Conservation (phyloP, 768 basidiomycete genomes). For the Trametes cubensis region DNA sequence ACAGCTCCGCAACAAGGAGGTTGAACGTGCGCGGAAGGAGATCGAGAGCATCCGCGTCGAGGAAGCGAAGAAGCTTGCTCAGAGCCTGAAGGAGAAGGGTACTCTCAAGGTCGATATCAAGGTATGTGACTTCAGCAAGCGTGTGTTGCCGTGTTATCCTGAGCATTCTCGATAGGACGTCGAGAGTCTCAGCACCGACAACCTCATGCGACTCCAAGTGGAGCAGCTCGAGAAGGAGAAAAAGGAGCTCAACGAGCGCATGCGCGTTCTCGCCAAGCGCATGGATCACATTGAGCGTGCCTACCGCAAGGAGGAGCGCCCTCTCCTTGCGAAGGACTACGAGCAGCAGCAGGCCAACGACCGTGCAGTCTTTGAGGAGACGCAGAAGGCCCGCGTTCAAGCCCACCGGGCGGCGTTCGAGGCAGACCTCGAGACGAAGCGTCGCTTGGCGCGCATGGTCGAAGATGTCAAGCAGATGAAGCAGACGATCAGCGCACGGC, state of each 20-base stretch:
- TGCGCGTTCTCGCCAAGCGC: conserved; percentile 84
- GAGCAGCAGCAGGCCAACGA: conserved; percentile 81
- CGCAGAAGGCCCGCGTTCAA: conserved; percentile 61
- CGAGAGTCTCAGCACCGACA: conserved; percentile 82
- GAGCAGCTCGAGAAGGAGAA: conserved; percentile 97
- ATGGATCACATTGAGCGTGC: conserved; percentile 96
- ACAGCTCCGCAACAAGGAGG: conserved; percentile 63
- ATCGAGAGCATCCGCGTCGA: conserved; percentile 77
- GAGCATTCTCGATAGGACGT: conserved; percentile 55
- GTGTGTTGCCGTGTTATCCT: background rate
- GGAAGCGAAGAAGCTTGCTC: conserved; percentile 88
- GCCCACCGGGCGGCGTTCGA: conserved; percentile 58
- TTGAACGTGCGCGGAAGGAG: conserved; percentile 67
- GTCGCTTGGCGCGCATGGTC: conserved; percentile 70
- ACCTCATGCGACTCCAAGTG: conserved; percentile 87
- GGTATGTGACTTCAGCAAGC: conserved; percentile 42
- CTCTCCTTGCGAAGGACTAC: conserved; percentile 85
- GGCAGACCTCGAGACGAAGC: conserved; percentile 74
- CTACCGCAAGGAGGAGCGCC: conserved; percentile 89
- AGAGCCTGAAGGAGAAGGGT: conserved; percentile 79
- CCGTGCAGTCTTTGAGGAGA: conserved; percentile 62
- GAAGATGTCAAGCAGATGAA: conserved; percentile 64
- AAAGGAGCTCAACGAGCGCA: conserved; percentile 77
- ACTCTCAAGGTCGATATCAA: conserved; percentile 72
- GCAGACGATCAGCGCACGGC: conserved; percentile 56